These are phyloP conservation scores for Cornus controversa DNA, from an alignment of 148 eudicot genomes.

Conservation along the genomic window DNA sequence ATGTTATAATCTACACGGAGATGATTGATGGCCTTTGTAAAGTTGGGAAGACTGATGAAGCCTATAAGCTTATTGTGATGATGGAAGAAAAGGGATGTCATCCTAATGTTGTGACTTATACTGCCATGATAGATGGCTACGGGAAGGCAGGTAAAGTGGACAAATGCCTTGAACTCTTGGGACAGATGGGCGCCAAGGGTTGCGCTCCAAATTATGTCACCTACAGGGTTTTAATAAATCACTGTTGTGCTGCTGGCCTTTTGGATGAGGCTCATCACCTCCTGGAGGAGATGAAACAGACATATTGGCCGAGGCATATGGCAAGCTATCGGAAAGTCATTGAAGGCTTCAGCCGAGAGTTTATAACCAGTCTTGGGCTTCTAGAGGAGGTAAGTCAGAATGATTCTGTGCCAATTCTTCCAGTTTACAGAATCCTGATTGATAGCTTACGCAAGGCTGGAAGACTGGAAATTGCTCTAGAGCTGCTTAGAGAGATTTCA, in stretches of 20 bases:
- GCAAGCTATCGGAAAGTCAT: slow-evolving; percentile 74
- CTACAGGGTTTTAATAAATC: slow-evolving; percentile 72
- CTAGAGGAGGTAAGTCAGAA: slow-evolving; percentile 52
- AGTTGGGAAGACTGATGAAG: slow-evolving; percentile 81
- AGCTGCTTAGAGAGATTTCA: slow-evolving; percentile 64
- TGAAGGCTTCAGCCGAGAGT: slow-evolving; percentile 84
- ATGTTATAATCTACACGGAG: slow-evolving; percentile 80
- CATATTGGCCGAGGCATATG: slow-evolving; percentile 81
- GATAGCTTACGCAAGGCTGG: slow-evolving; percentile 81
- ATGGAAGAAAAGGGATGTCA: slow-evolving; percentile 85
- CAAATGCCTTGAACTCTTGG: slow-evolving; percentile 65
- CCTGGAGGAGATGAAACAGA: slow-evolving; percentile 91
- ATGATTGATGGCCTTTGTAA: slow-evolving; percentile 97
- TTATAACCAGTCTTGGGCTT: slow-evolving; percentile 54
- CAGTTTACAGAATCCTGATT: slow-evolving; percentile 67
- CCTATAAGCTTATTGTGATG: slow-evolving; percentile 84
- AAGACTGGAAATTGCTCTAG: slow-evolving; percentile 64
- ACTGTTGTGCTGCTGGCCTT: slow-evolving; percentile 64
- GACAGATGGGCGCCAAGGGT: slow-evolving; percentile 60
- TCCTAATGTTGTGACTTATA: slow-evolving; percentile 95
- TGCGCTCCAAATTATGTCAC: slow-evolving; percentile 92
- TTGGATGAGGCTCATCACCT: slow-evolving; percentile 77
- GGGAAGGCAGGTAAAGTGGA: slow-evolving; percentile 76
- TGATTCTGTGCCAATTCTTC: slow-evolving; percentile 53
- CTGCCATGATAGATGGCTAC: slow-evolving; percentile 89